Conservation (phyloP, 108 stramenopile species). For the Craspedostauros australis region DNA sequence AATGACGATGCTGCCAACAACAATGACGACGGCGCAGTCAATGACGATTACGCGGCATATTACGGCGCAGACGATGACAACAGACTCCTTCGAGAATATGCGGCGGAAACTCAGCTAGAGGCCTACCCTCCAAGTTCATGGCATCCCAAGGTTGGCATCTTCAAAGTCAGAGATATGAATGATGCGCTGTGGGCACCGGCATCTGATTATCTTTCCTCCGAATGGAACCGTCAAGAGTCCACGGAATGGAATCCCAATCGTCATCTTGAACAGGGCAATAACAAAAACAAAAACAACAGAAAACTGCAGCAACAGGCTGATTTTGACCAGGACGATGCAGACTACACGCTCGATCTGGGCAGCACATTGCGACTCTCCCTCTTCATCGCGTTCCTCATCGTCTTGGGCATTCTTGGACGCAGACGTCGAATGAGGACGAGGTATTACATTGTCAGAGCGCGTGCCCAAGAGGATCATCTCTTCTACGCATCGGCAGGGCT, state of each 20-base stretch:
- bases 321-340: conserved; percentile 4
- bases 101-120: background rate
- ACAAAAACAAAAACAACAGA: background rate
- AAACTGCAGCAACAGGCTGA: conserved; percentile 9
- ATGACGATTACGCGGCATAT: conserved; percentile 21
- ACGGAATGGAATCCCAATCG: background rate
- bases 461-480: conserved; percentile 81
- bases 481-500: conserved; percentile 64
- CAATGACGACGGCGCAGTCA: background rate
- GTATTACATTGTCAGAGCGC: conserved; percentile 57
- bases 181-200: conserved; percentile 62
- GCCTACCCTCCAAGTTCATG: background rate
- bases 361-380: conserved; percentile 42
- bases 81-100: background rate
- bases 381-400: conserved; percentile 52
- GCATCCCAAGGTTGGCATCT: conserved; percentile 56
- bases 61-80: conserved; percentile 15
- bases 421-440: conserved; percentile 79
- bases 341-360: conserved; percentile 26
- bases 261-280: background rate
- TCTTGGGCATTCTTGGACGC: conserved; percentile 70
- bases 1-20: conserved; percentile 19
- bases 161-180: conserved; percentile 66
- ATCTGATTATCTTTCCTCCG: conserved; percentile 30
- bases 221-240: conserved; percentile 38